phyloP scores from a whole-genome alignment of 1,284 basidiomycete species.

The Cutaneotrichosporon spelunceum region DNA sequence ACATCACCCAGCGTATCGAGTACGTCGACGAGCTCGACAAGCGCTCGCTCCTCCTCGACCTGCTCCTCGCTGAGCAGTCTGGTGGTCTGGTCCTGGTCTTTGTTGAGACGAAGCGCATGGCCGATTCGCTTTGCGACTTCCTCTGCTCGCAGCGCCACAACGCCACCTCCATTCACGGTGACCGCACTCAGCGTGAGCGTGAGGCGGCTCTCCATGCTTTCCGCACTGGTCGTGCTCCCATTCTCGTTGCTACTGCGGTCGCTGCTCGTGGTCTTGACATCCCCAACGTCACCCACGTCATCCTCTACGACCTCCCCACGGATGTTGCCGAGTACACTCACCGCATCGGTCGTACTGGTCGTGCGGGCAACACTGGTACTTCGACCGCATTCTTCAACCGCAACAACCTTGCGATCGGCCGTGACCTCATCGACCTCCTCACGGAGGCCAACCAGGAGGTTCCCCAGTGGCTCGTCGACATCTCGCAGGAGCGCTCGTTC shows the following conservation, averaged over 20 bases:
- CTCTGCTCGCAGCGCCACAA: conserved; percentile 77
- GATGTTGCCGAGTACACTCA: conserved; percentile 99
- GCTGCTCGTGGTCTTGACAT: conserved; percentile 99
- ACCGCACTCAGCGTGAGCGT: conserved; percentile 95
- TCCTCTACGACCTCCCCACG: conserved; percentile 92
- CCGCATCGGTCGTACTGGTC: conserved; percentile 97
- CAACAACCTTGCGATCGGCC: conserved; percentile 84
- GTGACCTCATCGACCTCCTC: conserved; percentile 86
- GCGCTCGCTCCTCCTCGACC: conserved; percentile 91
- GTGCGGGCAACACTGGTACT: conserved; percentile 97
- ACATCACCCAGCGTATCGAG: conserved; percentile 98
- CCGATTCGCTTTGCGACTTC: conserved; percentile 97
- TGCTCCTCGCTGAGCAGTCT: conserved; percentile 73
- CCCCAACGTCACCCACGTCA: conserved; percentile 97
- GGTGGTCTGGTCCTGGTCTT: conserved; percentile 90
- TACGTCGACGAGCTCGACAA: conserved; percentile 98
- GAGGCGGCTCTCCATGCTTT: conserved; percentile 94
- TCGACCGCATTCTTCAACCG: conserved; percentile 94
- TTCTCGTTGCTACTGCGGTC: conserved; percentile 97
- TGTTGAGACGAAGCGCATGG: conserved; percentile 99
- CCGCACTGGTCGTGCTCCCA: conserved; percentile 88
- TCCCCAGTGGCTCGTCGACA: conserved; percentile 83
- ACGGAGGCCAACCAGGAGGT: conserved; percentile 97
- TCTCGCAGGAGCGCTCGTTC: conserved; percentile 77
- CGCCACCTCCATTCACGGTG: conserved; percentile 97